A percentile compares a stretch with the other conserved stretches of the same genome.
Evolutionary conservation across 192 early-diverging fungal genomes (phyloP).

Genomic region (Chytriomyces confervae): DNA sequence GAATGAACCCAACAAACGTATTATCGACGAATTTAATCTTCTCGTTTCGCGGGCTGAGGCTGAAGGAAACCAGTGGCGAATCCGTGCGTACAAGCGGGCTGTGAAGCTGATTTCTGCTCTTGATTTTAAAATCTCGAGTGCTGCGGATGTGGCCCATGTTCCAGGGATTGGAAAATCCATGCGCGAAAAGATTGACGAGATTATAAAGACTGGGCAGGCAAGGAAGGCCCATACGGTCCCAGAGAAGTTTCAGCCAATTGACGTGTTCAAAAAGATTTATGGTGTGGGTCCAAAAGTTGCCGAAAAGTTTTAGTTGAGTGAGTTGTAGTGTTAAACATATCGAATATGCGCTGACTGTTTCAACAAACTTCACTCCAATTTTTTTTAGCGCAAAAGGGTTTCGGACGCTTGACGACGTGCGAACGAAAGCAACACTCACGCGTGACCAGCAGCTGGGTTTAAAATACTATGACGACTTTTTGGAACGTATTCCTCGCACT

Average conservation of each 20-base stretch:
- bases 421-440: conserved; percentile 43
- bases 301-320: conserved; percentile 22
- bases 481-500: conserved; percentile 48
- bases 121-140: conserved; percentile 40
- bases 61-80: conserved; percentile 52
- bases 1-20: conserved; percentile 22
- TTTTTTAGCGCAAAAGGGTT: conserved; percentile 43
- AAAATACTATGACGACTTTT: conserved; percentile 52
- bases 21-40: conserved; percentile 26
- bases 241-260: conserved; percentile 37
- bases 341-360: neutral
- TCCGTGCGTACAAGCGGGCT: conserved; percentile 46
- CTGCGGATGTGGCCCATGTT: conserved; percentile 45
- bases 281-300: conserved; percentile 41
- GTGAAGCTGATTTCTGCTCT: conserved; percentile 46
- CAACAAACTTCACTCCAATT: conserved; percentile 5
- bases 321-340: neutral
- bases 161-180: conserved; percentile 51
- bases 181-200: conserved; percentile 47
- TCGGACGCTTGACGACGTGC: conserved; percentile 53
- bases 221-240: conserved; percentile 47
- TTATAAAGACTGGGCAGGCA: conserved; percentile 47
- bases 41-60: conserved; percentile 47
- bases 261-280: conserved; percentile 52
- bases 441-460: conserved; percentile 52